These are phyloP conservation scores for Echinochloa phyllopogon DNA, from an alignment of 176 grass and related monocot genomes.

Conservation along the genomic window DNA sequence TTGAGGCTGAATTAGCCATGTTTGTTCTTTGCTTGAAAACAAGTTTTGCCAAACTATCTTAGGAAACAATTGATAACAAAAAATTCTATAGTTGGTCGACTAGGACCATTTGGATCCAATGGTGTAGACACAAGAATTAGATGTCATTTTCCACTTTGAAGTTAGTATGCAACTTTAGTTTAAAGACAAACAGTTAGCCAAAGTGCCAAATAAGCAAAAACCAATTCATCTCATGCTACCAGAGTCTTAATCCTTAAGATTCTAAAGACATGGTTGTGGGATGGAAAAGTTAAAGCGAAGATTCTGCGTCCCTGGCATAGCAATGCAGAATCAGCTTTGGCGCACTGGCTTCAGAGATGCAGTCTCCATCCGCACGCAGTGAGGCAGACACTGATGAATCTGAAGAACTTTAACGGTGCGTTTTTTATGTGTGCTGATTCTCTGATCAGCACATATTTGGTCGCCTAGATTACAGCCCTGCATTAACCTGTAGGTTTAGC, in stretches of 20 bases:
- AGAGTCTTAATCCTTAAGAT: constrained; percentile 34
- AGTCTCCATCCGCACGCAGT: constrained; percentile 33
- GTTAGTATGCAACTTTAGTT: constrained; percentile 2
- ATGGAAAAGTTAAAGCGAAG: constrained; percentile 20
- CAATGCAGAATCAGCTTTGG: constrained; percentile 33
- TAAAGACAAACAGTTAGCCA: constrained; percentile 2
- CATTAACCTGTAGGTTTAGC: constrained; percentile 11
- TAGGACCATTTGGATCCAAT: not conserved
- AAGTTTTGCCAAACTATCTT: not conserved
- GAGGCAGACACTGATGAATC: constrained; percentile 8
- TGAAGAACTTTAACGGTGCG: not conserved
- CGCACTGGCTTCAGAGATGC: constrained; percentile 32
- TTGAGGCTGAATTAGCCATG: not conserved
- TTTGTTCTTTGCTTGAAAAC: not conserved
- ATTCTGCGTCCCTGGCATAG: constrained; percentile 2
- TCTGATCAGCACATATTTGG: not conserved
- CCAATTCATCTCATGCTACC: not conserved
- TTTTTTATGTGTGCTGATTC: not conserved
- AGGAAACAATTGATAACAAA: not conserved
- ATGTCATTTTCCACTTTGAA: constrained; percentile 19
- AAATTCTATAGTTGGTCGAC: not conserved
- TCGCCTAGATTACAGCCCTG: constrained; percentile 15
- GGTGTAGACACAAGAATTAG: not conserved
- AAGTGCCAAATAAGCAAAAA: constrained; percentile 2
- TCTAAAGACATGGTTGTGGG: constrained; percentile 1